Percentiles rank a stretch among this genome's conserved stretches.
phyloP scores from a whole-genome alignment of 768 basidiomycete genomes.

The Mrakia hoshinonis region DNA sequence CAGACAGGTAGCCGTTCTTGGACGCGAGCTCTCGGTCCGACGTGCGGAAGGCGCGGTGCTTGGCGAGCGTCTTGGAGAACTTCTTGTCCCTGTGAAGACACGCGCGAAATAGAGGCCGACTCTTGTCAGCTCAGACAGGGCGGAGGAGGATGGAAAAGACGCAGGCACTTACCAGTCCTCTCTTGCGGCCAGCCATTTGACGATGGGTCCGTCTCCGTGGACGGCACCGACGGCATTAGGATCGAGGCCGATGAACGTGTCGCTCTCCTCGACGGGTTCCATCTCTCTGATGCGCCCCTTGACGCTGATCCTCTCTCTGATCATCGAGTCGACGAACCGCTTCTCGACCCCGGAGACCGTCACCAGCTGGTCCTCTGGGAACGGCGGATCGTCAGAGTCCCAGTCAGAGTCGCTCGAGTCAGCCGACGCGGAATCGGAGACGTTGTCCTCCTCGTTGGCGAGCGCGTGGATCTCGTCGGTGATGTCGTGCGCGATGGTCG shows the following conservation, averaged over 20 bases:
- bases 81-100: slow-evolving; percentile 39
- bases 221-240: slow-evolving; percentile 37
- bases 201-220: slow-evolving; percentile 39
- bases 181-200: slow-evolving; percentile 38
- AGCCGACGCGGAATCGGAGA: neutral
- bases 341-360: neutral
- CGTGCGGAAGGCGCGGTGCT: slow-evolving; percentile 34
- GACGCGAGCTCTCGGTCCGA: slow-evolving; percentile 36
- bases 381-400: neutral
- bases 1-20: slow-evolving; percentile 37
- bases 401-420: slow-evolving; percentile 1
- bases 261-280: slow-evolving; percentile 33
- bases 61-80: slow-evolving; percentile 35
- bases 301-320: slow-evolving; percentile 37
- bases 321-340: slow-evolving; percentile 31
- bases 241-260: slow-evolving; percentile 34
- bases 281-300: slow-evolving; percentile 36
- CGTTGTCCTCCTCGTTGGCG: neutral
- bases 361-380: neutral
- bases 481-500: slow-evolving; percentile 15
- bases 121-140: neutral
- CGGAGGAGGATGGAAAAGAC: neutral
- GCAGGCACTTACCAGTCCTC: neutral
- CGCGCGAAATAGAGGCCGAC: slow-evolving; percentile 31
- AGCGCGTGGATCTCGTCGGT: neutral